Evolutionary conservation across 1,284 basidiomycete species (phyloP), one percentile per base, ranked within the genome.

Genomic region (Sutorius eximius): DNA sequence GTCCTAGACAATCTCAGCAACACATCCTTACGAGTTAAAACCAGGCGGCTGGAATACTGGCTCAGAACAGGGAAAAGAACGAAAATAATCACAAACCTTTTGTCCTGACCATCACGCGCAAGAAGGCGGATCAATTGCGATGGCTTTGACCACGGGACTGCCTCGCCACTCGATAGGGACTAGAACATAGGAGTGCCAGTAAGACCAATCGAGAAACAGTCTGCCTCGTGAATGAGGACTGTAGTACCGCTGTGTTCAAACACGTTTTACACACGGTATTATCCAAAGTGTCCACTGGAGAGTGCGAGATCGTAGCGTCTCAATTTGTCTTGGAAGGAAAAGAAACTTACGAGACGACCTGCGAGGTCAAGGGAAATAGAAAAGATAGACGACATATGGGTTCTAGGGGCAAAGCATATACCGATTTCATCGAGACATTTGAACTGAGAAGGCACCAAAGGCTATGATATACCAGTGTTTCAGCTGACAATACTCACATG

Each of bases 1-100:
- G 1, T 2, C 8, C 3, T 3, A 12, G 13, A 18, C 8, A n/a
- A n/a, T 34, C 11, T 3, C 12, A 6, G 20, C 24, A 27, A 5
- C 2, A 15, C 33, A 37, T 13, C n/a, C 65, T 49, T 41, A 66
- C 57, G 15, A 47, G 3, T 38, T 64, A 66, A 36, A 66, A 69
- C 15, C 59, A 24, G 3, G 55, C 1, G 3, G 61, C 65, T 66
- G 24, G 0, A 33, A 15, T 5, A 34, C 10, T 2, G 10, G 3
- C n/a, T 56, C 27, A 54, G 46, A 36, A 38, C 1, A 20, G 24
- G 5, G 10, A 13, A 27, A 12, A 27, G 2, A 18, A 45, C 1
- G 2, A 15, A 27, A 20, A 5, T 27, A 13, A 46, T 20, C 9
- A 3, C 2, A 33, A 5, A 18, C n/a, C n/a, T n/a, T n/a, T 24